A percentile compares a stretch with the other conserved stretches of the same genome.
phyloP scores from a whole-genome alignment of 2,329 filamentous ascomycete genomes.

The Leptosphaerulina australis region DNA sequence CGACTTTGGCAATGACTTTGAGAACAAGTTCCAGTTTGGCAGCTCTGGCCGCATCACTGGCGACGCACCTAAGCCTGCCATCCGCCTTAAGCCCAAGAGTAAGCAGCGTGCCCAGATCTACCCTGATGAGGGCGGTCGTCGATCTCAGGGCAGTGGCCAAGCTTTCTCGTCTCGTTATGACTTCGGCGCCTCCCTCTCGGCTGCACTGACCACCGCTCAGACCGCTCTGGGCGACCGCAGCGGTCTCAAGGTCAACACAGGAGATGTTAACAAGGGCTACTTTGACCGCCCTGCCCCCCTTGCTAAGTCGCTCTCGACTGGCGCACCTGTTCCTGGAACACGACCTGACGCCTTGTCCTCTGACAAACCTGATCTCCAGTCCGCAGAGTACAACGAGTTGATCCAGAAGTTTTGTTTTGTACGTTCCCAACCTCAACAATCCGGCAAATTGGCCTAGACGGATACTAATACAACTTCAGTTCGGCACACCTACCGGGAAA shows the following conservation, averaged over 20 bases:
- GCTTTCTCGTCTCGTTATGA: constrained; percentile 94
- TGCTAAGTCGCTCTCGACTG: constrained; percentile 33
- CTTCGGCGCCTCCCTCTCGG: constrained; percentile 88
- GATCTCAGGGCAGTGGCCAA: constrained; percentile 63
- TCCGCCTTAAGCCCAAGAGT: constrained; percentile 73
- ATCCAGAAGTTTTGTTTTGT: constrained; percentile 99
- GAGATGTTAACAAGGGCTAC: constrained; percentile 33
- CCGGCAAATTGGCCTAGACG: constrained; percentile 44
- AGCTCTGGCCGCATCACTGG: constrained; percentile 52
- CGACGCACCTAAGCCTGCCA: constrained; percentile 63
- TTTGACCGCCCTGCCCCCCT: constrained; percentile 52
- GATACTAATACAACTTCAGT: constrained; percentile 55
- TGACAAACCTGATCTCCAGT: constrained; percentile 74
- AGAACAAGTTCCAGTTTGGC: constrained; percentile 55
- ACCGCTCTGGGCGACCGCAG: constrained; percentile 65
- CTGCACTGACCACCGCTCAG: constrained; percentile 78
- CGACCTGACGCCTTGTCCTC: constrained; percentile 62
- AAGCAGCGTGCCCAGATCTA: constrained; percentile 64
- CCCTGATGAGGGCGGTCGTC: constrained; percentile 60
- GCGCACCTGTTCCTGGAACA: constrained; percentile 47
- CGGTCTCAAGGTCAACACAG: constrained; percentile 47
- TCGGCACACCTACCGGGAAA: constrained; percentile 56
- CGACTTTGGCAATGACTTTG: constrained; percentile 67
- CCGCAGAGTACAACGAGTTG: constrained; percentile 92
- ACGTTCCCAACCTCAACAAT: constrained; percentile 66